These are phyloP conservation scores for Aspergillus eucalypticola DNA, from an alignment of 2,329 filamentous ascomycete genomes.

Conservation along the genomic window DNA sequence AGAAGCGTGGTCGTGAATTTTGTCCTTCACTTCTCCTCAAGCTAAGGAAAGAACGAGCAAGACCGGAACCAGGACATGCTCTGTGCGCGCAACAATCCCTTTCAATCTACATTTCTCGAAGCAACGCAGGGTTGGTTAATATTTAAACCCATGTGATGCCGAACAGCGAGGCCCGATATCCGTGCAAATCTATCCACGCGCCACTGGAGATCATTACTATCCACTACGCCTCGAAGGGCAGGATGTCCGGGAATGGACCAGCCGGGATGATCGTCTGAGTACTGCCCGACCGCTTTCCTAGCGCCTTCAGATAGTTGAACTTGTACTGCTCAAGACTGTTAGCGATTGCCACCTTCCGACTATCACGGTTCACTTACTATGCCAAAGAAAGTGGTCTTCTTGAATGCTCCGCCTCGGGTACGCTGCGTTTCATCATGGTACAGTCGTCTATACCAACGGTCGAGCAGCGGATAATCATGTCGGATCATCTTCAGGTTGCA, in stretches of 20 bases:
- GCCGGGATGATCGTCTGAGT: constrained; percentile 27
- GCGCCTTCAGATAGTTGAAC: constrained; percentile 25
- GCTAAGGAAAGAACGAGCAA: background rate
- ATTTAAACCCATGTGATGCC: background rate
- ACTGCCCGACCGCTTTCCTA: constrained; percentile 23
- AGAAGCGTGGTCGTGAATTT: background rate
- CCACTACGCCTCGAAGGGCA: constrained; percentile 18
- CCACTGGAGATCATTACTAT: background rate
- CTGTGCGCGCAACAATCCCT: background rate
- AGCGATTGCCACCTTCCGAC: background rate
- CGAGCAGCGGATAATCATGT: constrained; percentile 57
- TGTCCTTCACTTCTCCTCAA: background rate
- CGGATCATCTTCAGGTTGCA: constrained; percentile 66
- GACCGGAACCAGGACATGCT: background rate
- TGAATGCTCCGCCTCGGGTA: constrained; percentile 45
- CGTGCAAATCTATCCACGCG: background rate
- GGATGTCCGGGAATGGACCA: constrained; percentile 30
- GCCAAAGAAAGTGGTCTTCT: constrained; percentile 47
- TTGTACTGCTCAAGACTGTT: constrained; percentile 26
- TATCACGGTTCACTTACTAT: constrained; percentile 28
- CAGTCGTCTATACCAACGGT: constrained; percentile 49
- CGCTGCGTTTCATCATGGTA: constrained; percentile 50
- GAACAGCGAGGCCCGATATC: background rate
- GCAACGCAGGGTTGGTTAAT: background rate
- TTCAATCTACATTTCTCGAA: background rate